These are phyloP conservation scores for Pneumocystis oryctolagi DNA, from an alignment of 1,139 yeast species.

Conservation along the genomic window DNA sequence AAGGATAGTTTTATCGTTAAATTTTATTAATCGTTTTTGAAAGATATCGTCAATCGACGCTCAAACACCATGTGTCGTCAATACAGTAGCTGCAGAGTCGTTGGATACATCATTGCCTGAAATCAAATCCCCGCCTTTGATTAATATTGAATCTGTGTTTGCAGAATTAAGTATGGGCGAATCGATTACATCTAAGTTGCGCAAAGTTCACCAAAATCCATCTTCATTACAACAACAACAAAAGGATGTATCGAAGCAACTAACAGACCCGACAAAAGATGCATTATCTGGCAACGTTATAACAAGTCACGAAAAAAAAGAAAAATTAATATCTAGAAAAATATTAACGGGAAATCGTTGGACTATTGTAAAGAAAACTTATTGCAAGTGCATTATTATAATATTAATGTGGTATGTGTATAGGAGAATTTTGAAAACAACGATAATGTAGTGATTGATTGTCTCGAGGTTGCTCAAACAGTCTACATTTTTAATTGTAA, in stretches of 20 bases:
- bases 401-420: slow-evolving; percentile 75
- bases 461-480: slow-evolving; percentile 75
- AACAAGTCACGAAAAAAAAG: slow-evolving; percentile 11
- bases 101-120: slow-evolving; percentile 57
- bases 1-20: neutral
- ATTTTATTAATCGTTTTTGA: slow-evolving; percentile 25
- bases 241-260: slow-evolving; percentile 53
- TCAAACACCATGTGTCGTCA: slow-evolving; percentile 34
- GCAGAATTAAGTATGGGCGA: slow-evolving; percentile 83
- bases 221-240: slow-evolving; percentile 96
- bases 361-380: slow-evolving; percentile 16
- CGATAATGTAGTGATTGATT: slow-evolving; percentile 39
- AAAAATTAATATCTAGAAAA: slow-evolving; percentile 24
- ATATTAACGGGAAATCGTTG: slow-evolving; percentile 40
- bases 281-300: slow-evolving; percentile 3
- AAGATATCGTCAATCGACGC: too few relatives aligned
- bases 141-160: slow-evolving; percentile 55
- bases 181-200: slow-evolving; percentile 64
- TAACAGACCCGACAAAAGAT: slow-evolving; percentile 39
- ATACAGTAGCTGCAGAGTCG: slow-evolving; percentile 46
- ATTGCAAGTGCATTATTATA: slow-evolving; percentile 42
- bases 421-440: slow-evolving; percentile 60
- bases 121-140: slow-evolving; percentile 17
- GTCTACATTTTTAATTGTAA: slow-evolving; percentile 72
- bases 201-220: slow-evolving; percentile 82